These are phyloP conservation scores for Leptographium galeiforme DNA, from an alignment of 2,329 filamentous ascomycete species.

Conservation along the genomic window DNA sequence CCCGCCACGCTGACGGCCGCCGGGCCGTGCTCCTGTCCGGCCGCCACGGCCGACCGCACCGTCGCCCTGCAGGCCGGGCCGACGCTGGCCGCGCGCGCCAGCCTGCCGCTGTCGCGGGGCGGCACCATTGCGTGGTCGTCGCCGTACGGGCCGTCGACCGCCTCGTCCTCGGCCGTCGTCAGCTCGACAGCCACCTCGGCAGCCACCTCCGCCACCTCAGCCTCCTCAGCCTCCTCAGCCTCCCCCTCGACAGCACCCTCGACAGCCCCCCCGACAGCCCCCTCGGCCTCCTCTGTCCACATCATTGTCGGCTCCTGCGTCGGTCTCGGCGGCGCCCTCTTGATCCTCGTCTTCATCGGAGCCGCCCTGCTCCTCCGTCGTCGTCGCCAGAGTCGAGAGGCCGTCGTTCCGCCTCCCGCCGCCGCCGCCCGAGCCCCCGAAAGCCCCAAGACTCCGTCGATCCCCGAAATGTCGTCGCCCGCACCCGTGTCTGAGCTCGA, in stretches of 20 bases:
- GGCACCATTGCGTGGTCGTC: conserved; percentile 15
- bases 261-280: not conserved
- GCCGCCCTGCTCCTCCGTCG: not conserved
- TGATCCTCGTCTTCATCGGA: not conserved
- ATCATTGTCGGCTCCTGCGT: conserved; percentile 12
- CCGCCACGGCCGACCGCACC: conserved; percentile 13
- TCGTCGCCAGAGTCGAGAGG: not conserved
- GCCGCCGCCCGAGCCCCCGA: no score
- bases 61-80: conserved; percentile 14
- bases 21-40: conserved; percentile 18
- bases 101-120: conserved; percentile 14
- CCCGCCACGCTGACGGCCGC: conserved; percentile 13
- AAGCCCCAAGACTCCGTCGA: not conserved
- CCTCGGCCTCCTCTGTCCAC: not conserved
- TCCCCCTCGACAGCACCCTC: not conserved
- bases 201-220: not conserved
- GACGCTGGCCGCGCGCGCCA: conserved; percentile 15
- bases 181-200: not conserved
- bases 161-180: not conserved
- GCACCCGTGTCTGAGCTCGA: conserved; percentile 9
- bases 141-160: not conserved
- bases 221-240: not conserved
- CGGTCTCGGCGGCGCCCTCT: not conserved
- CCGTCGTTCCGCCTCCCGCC: not conserved
- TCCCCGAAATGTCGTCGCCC: not conserved